Percentiles rank a stretch among this genome's conserved stretches.
These are phyloP conservation scores for Fusarium avenaceum DNA, from an alignment of 2,329 filamentous ascomycete genomes.

Conservation along the genomic window DNA sequence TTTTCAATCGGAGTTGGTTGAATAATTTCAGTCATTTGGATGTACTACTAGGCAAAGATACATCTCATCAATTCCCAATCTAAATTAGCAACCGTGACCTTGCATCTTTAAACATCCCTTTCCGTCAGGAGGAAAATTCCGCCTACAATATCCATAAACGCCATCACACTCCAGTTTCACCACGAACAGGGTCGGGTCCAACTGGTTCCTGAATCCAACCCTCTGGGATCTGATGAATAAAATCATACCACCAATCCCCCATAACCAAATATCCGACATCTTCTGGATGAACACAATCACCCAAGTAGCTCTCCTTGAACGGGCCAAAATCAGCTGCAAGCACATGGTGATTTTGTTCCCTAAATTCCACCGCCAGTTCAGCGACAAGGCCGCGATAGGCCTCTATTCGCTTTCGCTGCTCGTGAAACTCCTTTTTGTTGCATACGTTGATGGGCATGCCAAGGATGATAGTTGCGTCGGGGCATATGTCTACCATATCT, in stretches of 20 bases:
- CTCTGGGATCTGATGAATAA: slow-evolving; percentile 51
- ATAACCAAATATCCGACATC: slow-evolving; percentile 48
- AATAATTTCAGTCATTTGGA: too few relatives aligned
- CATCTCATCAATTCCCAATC: too few relatives aligned
- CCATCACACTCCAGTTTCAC: neutral
- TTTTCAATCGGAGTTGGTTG: too few relatives aligned
- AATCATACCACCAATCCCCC: slow-evolving; percentile 55
- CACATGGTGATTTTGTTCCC: slow-evolving; percentile 44
- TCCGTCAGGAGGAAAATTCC: too few relatives aligned
- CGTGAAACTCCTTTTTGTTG: neutral
- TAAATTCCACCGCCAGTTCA: neutral
- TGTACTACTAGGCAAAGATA: too few relatives aligned
- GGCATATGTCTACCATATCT: slow-evolving; percentile 49
- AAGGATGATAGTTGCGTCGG: slow-evolving; percentile 53
- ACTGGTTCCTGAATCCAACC: slow-evolving; percentile 45
- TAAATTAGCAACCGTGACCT: too few relatives aligned
- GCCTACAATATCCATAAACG: neutral
- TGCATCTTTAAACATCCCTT: too few relatives aligned
- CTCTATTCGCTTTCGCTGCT: slow-evolving; percentile 42
- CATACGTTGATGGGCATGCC: slow-evolving; percentile 54
- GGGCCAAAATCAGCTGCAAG: slow-evolving; percentile 51
- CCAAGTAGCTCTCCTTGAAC: slow-evolving; percentile 28
- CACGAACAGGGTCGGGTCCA: slow-evolving; percentile 1
- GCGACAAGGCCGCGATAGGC: slow-evolving; percentile 51
- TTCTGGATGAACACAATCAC: slow-evolving; percentile 53